Evolutionary conservation across 1,139 yeast genomes (phyloP), one percentile per base, ranked within the genome.

Genomic region (Entelexis paramagnoliae): DNA sequence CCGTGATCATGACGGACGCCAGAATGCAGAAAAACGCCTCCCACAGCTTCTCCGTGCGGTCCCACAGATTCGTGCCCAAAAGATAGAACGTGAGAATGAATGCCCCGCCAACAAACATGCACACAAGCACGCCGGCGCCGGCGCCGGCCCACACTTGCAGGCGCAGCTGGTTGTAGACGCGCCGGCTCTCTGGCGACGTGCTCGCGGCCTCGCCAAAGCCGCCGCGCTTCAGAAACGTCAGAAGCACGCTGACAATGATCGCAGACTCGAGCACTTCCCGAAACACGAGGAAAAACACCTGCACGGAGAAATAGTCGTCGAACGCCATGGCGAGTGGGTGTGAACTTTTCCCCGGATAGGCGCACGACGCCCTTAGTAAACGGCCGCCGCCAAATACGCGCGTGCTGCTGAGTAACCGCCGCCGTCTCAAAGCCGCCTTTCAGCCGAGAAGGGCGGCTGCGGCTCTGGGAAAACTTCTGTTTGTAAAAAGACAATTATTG

Each of bases 261-360:
- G 91, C 94, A 14, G 95, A 85, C 69, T 87, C 96, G 58, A 87
- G 69, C 48, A 94, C 81, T 68, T 87, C 96, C 63, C 96, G 72
- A 57, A 87, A 76, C 54, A 86, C 87, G 60, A 87, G 86, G 70
- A 87, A 87, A 74, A 87, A 87, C 54, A 86, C 88, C 70, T 82
- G 87, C 28, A 80, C 77, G 4, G 85, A 80, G 63, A 81, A 81
- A 16, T 51, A 46, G 45, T 60, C 62, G 14, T 49, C 49, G 46
- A 60, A 59, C 30, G 47, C 36, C 58, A 55, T 55, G 17, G n/a
- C 33, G 2, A 28, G 14, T 33, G 22, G n/a, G 20, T 14, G 30
- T 14, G 30, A 43, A 43, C 46, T 33, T 43, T 33, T 43, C 34
- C 28, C 26, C n/a, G 28, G 16, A 9, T 17, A 17, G 9, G 39